phyloP scores from a whole-genome alignment of 1,139 yeast genomes.

The Hyphopichia khmerensis region DNA sequence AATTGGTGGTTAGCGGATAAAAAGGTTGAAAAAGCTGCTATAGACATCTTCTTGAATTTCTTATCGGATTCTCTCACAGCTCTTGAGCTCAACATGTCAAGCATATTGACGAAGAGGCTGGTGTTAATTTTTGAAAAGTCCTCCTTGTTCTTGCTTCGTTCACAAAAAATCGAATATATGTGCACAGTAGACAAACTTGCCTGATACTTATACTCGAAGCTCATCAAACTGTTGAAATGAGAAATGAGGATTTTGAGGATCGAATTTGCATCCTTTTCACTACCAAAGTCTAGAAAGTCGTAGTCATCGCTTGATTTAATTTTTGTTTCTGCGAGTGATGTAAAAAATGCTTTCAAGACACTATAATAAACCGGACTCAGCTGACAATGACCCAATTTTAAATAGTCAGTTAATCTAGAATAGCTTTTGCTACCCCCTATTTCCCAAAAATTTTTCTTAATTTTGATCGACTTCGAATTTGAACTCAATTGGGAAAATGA shows the following conservation, averaged over 20 bases:
- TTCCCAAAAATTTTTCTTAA: slow-evolving; percentile 53
- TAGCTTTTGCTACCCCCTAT: slow-evolving; percentile 43
- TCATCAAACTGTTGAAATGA: slow-evolving; percentile 16
- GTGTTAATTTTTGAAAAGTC: not conserved
- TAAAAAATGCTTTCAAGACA: slow-evolving; percentile 21
- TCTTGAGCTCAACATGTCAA: slow-evolving; percentile 1
- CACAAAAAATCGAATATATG: slow-evolving; percentile 12
- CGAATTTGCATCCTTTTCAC: slow-evolving; percentile 16
- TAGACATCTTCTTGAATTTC: not conserved
- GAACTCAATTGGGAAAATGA: slow-evolving; percentile 16
- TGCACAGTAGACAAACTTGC: slow-evolving; percentile 20
- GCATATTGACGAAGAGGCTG: no score
- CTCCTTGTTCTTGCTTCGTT: not conserved
- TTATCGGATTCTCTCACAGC: slow-evolving; percentile 1
- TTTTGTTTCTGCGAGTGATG: slow-evolving; percentile 12
- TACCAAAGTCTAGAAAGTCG: slow-evolving; percentile 17
- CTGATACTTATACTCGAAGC: slow-evolving; percentile 17
- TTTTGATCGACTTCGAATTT: slow-evolving; percentile 14
- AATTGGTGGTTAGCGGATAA: not conserved
- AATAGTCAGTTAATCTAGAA: slow-evolving; percentile 42
- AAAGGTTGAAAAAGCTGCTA: not conserved
- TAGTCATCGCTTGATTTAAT: slow-evolving; percentile 12
- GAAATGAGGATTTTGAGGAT: slow-evolving; percentile 16
- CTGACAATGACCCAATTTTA: slow-evolving; percentile 52
- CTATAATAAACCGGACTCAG: slow-evolving; percentile 52